Evolutionary conservation across 2,329 filamentous ascomycete genomes (phyloP).

Genomic region (Myotisia sp.): DNA sequence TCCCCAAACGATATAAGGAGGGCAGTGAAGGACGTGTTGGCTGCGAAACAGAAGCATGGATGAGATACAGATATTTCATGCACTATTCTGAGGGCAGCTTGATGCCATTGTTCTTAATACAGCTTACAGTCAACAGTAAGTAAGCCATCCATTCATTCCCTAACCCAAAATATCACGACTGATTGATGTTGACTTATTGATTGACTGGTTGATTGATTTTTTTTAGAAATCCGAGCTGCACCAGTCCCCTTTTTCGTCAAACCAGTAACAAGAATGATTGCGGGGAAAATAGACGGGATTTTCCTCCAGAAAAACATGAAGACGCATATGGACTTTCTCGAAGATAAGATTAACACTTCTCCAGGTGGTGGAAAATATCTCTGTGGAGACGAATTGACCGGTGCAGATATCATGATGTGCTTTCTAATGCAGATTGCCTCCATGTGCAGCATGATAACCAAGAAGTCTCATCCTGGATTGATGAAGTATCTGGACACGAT

Average conservation of each 20-base stretch:
- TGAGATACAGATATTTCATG: conserved; percentile 54
- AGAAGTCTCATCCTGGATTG: conserved; percentile 24
- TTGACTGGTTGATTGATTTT: too few relatives aligned
- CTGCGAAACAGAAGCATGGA: conserved; percentile 46
- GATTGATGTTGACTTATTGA: too few relatives aligned
- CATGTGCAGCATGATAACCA: conserved; percentile 20
- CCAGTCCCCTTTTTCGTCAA: conserved; percentile 56
- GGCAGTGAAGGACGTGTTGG: conserved; percentile 42
- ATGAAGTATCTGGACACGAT: conserved; percentile 18
- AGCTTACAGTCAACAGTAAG: conserved; percentile 46
- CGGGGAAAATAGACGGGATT: conserved; percentile 28
- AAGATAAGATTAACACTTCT: conserved; percentile 30
- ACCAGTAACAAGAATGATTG: conserved; percentile 45
- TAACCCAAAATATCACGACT: conserved; percentile 1
- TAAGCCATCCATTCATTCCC: conserved; percentile 7
- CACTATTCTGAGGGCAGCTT: conserved; percentile 77
- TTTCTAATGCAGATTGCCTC: conserved; percentile 31
- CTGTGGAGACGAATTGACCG: conserved; percentile 31
- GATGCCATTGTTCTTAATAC: conserved; percentile 55
- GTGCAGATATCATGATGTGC: conserved; percentile 35
- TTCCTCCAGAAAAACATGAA: conserved; percentile 30
- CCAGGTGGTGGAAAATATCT: conserved; percentile 27
- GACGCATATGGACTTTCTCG: conserved; percentile 31
- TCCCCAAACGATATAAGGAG: conserved; percentile 38
- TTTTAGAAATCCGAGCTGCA: conserved; percentile 36